Conservation (phyloP, 2,329 filamentous ascomycete genomes). For the Didymella lethalis region DNA sequence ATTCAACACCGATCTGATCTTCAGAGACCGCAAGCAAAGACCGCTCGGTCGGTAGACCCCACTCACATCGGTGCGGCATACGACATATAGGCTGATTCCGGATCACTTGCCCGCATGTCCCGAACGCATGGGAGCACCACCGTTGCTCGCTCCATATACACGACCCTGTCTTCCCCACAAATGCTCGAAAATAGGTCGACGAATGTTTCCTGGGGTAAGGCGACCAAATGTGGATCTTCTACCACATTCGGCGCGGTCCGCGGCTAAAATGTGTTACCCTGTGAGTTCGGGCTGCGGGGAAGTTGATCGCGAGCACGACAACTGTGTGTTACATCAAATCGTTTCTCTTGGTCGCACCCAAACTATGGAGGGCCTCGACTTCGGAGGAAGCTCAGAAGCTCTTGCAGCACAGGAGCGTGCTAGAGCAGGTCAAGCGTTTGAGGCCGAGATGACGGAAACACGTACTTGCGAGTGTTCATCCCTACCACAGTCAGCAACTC, state of each 20-base stretch:
- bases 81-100: not conserved
- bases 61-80: not conserved
- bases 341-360: no score
- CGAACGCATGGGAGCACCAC: not conserved
- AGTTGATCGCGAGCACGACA: slow-evolving; percentile 2
- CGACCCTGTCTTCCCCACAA: slow-evolving; percentile 5
- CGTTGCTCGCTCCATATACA: not conserved
- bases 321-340: not conserved
- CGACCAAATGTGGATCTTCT: not conserved
- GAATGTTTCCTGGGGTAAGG: slow-evolving; percentile 6
- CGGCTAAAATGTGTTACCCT: slow-evolving; percentile 10
- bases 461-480: not conserved
- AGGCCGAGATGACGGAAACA: no score
- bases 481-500: not conserved
- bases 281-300: slow-evolving; percentile 14
- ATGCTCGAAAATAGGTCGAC: not conserved
- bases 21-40: slow-evolving; percentile 6
- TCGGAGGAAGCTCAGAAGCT: not conserved
- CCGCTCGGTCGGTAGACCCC: not conserved
- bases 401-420: not conserved
- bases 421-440: not conserved
- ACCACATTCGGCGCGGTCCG: slow-evolving; percentile 17
- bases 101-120: slow-evolving; percentile 2
- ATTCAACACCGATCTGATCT: not conserved
- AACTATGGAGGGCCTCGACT: no score